Evolutionary conservation across 2,329 filamentous ascomycete species (phyloP).

Genomic region (Penicillium sp.): DNA sequence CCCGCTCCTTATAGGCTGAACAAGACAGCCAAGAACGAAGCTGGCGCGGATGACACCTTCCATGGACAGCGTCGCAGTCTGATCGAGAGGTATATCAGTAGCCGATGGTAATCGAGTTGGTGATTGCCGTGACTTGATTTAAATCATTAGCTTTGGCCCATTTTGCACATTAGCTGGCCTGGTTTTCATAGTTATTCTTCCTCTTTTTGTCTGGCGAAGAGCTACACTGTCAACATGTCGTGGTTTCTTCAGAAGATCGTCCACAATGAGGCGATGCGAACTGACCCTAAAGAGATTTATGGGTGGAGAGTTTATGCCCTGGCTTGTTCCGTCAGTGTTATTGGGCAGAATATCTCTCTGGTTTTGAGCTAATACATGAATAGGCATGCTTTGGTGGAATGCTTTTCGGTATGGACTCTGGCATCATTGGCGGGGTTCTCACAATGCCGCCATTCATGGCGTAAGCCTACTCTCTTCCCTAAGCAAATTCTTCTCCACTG

Average conservation of each 20-base stretch:
- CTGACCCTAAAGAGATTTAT: conserved; percentile 71
- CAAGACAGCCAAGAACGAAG: conserved; percentile 10
- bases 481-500: not conserved
- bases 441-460: conserved; percentile 64
- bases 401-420: conserved; percentile 70
- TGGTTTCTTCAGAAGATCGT: conserved; percentile 62
- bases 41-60: conserved; percentile 12
- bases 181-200: not conserved
- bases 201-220: conserved; percentile 25
- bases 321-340: conserved; percentile 59
- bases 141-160: conserved; percentile 2
- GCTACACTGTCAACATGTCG: conserved; percentile 44
- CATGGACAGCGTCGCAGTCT: conserved; percentile 5
- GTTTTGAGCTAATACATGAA: conserved; percentile 10
- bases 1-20: conserved; percentile 16
- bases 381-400: conserved; percentile 71
- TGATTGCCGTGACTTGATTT: conserved; percentile 6
- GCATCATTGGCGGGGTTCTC: conserved; percentile 71
- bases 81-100: conserved; percentile 16
- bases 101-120: conserved; percentile 14
- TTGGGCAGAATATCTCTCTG: not conserved
- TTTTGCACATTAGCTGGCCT: not conserved
- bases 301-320: conserved; percentile 71
- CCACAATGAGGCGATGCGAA: conserved; percentile 73
- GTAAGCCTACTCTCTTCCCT: conserved; percentile 42